Conservation (phyloP, 306 rosid genomes). For the Carpinus viminea region DNA sequence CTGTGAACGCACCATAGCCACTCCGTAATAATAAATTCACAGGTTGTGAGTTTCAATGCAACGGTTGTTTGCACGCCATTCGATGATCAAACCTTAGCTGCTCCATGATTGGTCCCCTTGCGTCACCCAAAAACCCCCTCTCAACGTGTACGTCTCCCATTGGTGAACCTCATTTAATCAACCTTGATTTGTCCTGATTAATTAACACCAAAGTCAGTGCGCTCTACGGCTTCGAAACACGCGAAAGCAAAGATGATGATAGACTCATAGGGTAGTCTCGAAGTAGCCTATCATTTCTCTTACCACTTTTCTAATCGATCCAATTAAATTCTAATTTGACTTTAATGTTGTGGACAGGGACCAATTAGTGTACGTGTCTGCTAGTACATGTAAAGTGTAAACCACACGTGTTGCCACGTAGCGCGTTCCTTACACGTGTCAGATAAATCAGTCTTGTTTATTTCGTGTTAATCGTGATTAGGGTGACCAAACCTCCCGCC, state of each 20-base stretch:
- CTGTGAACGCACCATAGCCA: background rate
- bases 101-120: slow-evolving; percentile 41
- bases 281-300: background rate
- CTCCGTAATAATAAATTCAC: slow-evolving; percentile 17
- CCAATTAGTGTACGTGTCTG: slow-evolving; percentile 17
- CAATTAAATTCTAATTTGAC: slow-evolving; percentile 24
- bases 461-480: slow-evolving; percentile 48
- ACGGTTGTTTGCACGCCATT: slow-evolving; percentile 36
- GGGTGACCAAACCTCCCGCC: background rate
- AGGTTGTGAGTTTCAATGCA: slow-evolving; percentile 51
- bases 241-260: background rate
- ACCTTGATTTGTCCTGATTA: background rate
- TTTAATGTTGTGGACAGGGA: background rate
- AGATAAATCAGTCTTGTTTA: background rate
- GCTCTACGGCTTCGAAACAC: slow-evolving; percentile 6
- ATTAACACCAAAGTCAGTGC: slow-evolving; percentile 43
- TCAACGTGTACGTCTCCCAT: background rate
- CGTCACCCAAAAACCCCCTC: slow-evolving; percentile 23
- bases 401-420: slow-evolving; percentile 33
- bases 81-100: slow-evolving; percentile 46
- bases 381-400: background rate
- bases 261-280: background rate
- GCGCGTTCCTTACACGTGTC: slow-evolving; percentile 35
- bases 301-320: background rate
- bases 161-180: background rate